Conservation (phyloP, 768 basidiomycete species). For the Calocera viscosa region DNA sequence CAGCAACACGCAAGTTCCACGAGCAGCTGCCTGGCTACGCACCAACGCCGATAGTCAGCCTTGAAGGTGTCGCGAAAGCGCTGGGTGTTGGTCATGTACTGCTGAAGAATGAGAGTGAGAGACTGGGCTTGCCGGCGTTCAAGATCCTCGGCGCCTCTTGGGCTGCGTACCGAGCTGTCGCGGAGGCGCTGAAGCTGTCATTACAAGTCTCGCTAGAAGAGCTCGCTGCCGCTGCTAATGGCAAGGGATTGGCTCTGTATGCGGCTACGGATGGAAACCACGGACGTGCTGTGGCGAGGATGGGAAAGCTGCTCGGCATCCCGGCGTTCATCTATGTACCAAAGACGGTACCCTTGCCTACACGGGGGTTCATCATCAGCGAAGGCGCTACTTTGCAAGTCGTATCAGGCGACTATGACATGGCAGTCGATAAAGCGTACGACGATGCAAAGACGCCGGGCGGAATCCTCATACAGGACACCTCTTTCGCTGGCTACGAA, state of each 20-base stretch:
- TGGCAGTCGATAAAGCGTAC: neutral
- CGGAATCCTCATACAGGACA: conserved; percentile 6
- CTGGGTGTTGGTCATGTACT: neutral
- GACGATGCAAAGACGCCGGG: neutral
- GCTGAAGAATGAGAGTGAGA: conserved; percentile 8
- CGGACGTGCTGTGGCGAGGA: conserved; percentile 12
- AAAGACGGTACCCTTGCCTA: neutral
- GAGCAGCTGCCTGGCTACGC: neutral
- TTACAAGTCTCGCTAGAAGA: neutral
- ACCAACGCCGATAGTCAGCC: neutral
- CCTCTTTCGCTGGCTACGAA: neutral
- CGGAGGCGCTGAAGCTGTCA: neutral
- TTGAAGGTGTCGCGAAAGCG: neutral
- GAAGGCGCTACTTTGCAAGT: conserved; percentile 1
- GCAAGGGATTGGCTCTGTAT: neutral
- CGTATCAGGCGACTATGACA: conserved; percentile 11
- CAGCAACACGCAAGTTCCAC: neutral
- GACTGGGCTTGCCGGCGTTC: conserved; percentile 12
- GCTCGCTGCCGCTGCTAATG: neutral
- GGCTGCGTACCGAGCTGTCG: conserved; percentile 6
- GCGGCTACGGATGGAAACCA: conserved; percentile 13
- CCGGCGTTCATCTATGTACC: neutral
- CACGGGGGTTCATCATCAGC: neutral
- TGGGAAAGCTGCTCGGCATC: conserved; percentile 6
- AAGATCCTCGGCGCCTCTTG: conserved; percentile 14